A percentile compares a stretch with the other conserved stretches of the same genome.
Conservation (phyloP, 352 stramenopile genomes). For the Peronospora destructor region DNA sequence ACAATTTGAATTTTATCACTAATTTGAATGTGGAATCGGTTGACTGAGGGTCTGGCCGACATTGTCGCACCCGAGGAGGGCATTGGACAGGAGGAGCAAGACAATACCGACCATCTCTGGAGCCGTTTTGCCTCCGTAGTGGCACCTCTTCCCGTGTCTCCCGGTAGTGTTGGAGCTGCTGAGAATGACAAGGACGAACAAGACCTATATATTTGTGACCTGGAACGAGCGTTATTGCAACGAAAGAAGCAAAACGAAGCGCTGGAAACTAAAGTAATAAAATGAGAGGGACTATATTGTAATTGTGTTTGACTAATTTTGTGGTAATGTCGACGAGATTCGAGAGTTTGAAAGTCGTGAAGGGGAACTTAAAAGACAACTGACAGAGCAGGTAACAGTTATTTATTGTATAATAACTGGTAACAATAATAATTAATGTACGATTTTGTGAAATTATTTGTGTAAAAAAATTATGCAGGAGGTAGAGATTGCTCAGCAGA, state of each 20-base stretch:
- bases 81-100: slow-evolving; percentile 8
- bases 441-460: too few relatives aligned
- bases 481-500: slow-evolving; percentile 20
- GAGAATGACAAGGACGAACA: slow-evolving; percentile 49
- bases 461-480: slow-evolving; percentile 9
- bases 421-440: too few relatives aligned
- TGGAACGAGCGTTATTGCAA: slow-evolving; percentile 65
- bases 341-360: slow-evolving; percentile 10
- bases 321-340: slow-evolving; percentile 11
- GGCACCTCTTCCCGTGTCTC: slow-evolving; percentile 24
- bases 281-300: slow-evolving; percentile 10
- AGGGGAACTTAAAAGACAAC: slow-evolving; percentile 9
- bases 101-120: slow-evolving; percentile 34
- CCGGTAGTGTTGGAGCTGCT: not conserved
- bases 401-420: too few relatives aligned
- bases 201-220: slow-evolving; percentile 72
- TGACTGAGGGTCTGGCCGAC: slow-evolving; percentile 57
- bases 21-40: slow-evolving; percentile 50
- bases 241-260: slow-evolving; percentile 69
- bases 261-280: slow-evolving; percentile 38
- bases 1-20: too few relatives aligned
- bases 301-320: slow-evolving; percentile 1
- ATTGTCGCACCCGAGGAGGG: slow-evolving; percentile 58
- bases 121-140: slow-evolving; percentile 41
- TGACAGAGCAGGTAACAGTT: slow-evolving; percentile 16